These are phyloP conservation scores for Phytophthora tubulina DNA, from an alignment of 352 stramenopile genomes.

Conservation along the genomic window DNA sequence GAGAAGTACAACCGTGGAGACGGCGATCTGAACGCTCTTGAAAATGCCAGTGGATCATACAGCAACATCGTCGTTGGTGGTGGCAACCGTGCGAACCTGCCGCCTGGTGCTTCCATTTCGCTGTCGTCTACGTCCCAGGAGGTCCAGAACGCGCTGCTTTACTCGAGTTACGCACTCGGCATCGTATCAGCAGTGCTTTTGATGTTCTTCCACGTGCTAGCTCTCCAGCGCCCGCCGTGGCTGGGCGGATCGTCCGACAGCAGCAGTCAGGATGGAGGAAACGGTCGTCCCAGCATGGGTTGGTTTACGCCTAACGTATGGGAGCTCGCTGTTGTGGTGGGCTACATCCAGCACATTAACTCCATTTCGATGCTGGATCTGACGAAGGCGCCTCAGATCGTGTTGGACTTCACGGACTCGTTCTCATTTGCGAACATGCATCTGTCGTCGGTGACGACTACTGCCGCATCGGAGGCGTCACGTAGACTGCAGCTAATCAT, in stretches of 20 bases:
- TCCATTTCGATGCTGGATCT: constrained; percentile 81
- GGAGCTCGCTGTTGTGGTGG: constrained; percentile 67
- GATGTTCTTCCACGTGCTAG: constrained; percentile 66
- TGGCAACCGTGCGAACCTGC: constrained; percentile 56
- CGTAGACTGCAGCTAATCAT: constrained; percentile 60
- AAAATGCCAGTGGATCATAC: constrained; percentile 37
- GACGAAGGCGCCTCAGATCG: constrained; percentile 78
- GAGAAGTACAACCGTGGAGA: constrained; percentile 49
- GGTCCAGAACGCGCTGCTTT: constrained; percentile 61
- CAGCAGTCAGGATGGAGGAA: constrained; percentile 24
- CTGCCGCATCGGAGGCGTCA: constrained; percentile 37
- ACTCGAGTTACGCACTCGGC: constrained; percentile 57
- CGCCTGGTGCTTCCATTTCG: constrained; percentile 66
- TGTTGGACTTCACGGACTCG: constrained; percentile 80
- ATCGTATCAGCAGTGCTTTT: constrained; percentile 59
- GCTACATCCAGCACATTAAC: constrained; percentile 79
- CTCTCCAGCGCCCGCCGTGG: constrained; percentile 56
- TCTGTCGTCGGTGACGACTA: constrained; percentile 50
- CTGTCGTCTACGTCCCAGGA: constrained; percentile 55
- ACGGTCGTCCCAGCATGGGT: constrained; percentile 30
- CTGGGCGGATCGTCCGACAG: constrained; percentile 37
- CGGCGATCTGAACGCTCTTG: constrained; percentile 17
- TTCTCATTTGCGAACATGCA: constrained; percentile 81
- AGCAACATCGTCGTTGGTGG: constrained; percentile 58
- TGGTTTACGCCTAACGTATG: constrained; percentile 75